Evolutionary conservation across 352 stramenopile genomes (phyloP).

Genomic region (Phytopythium ostracodes): DNA sequence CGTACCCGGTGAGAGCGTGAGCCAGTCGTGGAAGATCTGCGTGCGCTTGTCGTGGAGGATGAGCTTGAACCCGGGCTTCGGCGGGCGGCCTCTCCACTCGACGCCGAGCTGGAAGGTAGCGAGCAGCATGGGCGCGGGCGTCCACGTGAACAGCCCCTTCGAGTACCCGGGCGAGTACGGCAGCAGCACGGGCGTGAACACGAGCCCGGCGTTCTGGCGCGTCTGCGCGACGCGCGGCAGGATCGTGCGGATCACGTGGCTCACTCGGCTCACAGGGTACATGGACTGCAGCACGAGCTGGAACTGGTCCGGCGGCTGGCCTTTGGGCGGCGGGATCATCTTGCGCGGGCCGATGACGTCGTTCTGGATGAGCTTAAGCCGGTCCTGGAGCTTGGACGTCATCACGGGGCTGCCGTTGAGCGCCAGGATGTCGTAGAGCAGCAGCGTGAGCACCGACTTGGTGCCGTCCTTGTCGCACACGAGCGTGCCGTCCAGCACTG

Average conservation of each 20-base stretch:
- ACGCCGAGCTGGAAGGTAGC: constrained; percentile 80
- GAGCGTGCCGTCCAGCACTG: constrained; percentile 79
- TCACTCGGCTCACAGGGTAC: constrained; percentile 73
- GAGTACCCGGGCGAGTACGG: constrained; percentile 74
- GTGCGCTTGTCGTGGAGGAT: constrained; percentile 83
- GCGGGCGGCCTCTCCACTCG: constrained; percentile 71
- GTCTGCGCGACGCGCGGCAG: constrained; percentile 67
- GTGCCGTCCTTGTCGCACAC: constrained; percentile 76
- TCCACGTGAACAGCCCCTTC: constrained; percentile 78
- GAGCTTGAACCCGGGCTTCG: constrained; percentile 82
- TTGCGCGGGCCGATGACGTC: constrained; percentile 83
- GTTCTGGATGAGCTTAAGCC: constrained; percentile 88
- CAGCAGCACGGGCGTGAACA: constrained; percentile 75
- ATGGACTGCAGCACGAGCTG: constrained; percentile 82
- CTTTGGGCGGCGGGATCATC: constrained; percentile 67
- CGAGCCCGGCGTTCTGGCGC: constrained; percentile 70
- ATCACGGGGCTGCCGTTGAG: constrained; percentile 83
- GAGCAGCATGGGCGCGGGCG: constrained; percentile 44
- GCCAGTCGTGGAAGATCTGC: constrained; percentile 85
- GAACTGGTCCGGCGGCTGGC: constrained; percentile 74
- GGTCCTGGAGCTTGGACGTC: constrained; percentile 80
- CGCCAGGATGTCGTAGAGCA: constrained; percentile 82
- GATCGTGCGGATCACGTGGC: constrained; percentile 75
- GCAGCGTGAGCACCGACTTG: constrained; percentile 69
- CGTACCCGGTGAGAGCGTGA: constrained; percentile 74